phyloP scores from a whole-genome alignment of 1,139 yeast species.

The Kodamaea ohmeri region DNA sequence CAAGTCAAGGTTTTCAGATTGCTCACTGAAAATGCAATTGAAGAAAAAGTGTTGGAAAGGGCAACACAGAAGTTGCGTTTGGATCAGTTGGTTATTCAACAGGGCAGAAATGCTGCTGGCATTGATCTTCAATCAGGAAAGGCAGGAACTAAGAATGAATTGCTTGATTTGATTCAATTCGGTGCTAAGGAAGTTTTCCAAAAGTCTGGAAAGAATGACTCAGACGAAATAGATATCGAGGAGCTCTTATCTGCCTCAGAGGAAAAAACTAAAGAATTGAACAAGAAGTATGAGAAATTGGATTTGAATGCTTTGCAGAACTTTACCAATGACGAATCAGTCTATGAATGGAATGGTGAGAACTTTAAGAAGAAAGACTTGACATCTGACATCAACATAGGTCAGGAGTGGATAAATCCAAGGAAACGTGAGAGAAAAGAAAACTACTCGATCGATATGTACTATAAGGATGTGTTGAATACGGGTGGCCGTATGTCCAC shows the following conservation, averaged over 20 bases:
- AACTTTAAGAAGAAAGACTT: slow-evolving; percentile 68
- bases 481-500: slow-evolving; percentile 46
- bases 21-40: slow-evolving; percentile 77
- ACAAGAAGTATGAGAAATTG: slow-evolving; percentile 60
- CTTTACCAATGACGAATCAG: slow-evolving; percentile 61
- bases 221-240: slow-evolving; percentile 61
- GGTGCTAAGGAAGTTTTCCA: slow-evolving; percentile 70
- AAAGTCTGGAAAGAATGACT: slow-evolving; percentile 18
- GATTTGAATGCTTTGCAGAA: slow-evolving; percentile 77
- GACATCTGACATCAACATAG: slow-evolving; percentile 38
- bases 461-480: slow-evolving; percentile 72
- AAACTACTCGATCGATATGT: slow-evolving; percentile 74
- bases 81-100: slow-evolving; percentile 81
- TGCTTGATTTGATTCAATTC: slow-evolving; percentile 74
- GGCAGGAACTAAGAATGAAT: slow-evolving; percentile 62
- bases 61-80: slow-evolving; percentile 76
- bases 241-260: slow-evolving; percentile 61
- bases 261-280: slow-evolving; percentile 58
- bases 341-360: slow-evolving; percentile 85
- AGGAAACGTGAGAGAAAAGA: slow-evolving; percentile 77
- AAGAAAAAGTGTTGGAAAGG: slow-evolving; percentile 75
- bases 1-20: slow-evolving; percentile 77
- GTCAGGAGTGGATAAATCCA: slow-evolving; percentile 68
- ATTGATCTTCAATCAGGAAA: slow-evolving; percentile 32
- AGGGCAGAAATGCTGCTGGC: slow-evolving; percentile 52